phyloP scores from a whole-genome alignment of 495 filamentous ascomycete genomes.

The Daldinia loculata region DNA sequence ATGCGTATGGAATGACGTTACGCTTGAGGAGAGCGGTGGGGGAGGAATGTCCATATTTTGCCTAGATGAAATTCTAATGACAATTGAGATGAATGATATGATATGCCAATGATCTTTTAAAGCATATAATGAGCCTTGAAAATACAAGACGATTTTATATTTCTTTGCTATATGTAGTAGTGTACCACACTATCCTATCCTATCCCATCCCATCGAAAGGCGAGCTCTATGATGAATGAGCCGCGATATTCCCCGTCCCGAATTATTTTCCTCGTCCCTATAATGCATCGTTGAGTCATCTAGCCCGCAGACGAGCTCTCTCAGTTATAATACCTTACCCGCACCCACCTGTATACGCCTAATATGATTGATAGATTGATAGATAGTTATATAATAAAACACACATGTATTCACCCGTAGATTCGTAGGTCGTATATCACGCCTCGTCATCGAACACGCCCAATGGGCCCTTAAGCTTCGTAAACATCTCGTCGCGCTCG shows the following conservation, averaged over 20 bases:
- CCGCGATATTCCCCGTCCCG: constrained; percentile 9
- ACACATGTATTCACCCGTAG: no score
- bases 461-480: constrained; percentile 76
- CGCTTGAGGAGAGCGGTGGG: neutral
- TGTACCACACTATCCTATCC: neutral
- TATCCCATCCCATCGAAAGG: neutral
- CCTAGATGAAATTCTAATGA: neutral
- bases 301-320: neutral
- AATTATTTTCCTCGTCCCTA: neutral
- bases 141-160: neutral
- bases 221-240: constrained; percentile 40
- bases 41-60: neutral
- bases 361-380: neutral
- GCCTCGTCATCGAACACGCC: constrained; percentile 59
- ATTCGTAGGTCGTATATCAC: constrained; percentile 11
- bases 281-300: constrained; percentile 2
- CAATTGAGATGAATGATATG: constrained; percentile 13
- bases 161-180: constrained; percentile 9
- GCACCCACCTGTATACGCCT: neutral
- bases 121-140: neutral
- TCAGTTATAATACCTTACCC: neutral
- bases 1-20: neutral
- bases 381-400: no score
- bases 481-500: constrained; percentile 92
- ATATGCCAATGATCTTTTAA: neutral